phyloP scores from a whole-genome alignment of 768 basidiomycete genomes.

The Amanita muscaria region DNA sequence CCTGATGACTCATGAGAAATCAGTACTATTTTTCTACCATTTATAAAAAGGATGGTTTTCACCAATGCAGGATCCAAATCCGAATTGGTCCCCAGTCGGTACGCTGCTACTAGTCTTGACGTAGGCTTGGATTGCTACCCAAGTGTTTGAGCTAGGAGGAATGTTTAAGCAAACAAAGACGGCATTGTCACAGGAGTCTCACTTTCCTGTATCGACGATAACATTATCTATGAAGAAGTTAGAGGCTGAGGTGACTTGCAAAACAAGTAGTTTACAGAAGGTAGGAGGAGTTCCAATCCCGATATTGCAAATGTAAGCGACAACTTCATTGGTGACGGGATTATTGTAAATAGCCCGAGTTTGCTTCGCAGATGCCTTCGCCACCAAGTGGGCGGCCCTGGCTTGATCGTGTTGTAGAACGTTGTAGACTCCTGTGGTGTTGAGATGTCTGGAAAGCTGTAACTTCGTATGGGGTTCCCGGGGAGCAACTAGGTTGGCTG shows the following conservation, averaged over 20 bases:
- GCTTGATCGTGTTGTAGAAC: constrained; percentile 43
- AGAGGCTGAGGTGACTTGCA: background rate
- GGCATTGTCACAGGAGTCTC: background rate
- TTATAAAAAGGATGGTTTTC: background rate
- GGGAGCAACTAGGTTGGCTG: too few species aligned
- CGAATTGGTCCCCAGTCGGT: constrained; percentile 39
- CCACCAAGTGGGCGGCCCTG: constrained; percentile 36
- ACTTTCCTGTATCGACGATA: constrained; percentile 55
- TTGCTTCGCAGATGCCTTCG: constrained; percentile 21
- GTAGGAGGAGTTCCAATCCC: constrained; percentile 50
- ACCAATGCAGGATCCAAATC: constrained; percentile 23
- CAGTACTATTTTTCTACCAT: background rate
- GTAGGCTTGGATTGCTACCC: constrained; percentile 47
- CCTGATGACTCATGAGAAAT: constrained; percentile 21
- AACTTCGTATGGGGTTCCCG: too few species aligned
- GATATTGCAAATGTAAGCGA: constrained; percentile 37
- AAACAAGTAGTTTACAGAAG: constrained; percentile 27
- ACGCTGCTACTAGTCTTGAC: constrained; percentile 39
- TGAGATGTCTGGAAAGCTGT: constrained; percentile 48
- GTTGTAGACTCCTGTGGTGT: constrained; percentile 38
- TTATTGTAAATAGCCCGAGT: too few species aligned
- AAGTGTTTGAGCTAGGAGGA: constrained; percentile 27
- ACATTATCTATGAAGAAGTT: constrained; percentile 34
- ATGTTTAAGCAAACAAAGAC: too few species aligned
- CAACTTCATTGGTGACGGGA: constrained; percentile 26